These are phyloP conservation scores for Phytophthora fragariae DNA, from an alignment of 352 stramenopile genomes.

Conservation along the genomic window DNA sequence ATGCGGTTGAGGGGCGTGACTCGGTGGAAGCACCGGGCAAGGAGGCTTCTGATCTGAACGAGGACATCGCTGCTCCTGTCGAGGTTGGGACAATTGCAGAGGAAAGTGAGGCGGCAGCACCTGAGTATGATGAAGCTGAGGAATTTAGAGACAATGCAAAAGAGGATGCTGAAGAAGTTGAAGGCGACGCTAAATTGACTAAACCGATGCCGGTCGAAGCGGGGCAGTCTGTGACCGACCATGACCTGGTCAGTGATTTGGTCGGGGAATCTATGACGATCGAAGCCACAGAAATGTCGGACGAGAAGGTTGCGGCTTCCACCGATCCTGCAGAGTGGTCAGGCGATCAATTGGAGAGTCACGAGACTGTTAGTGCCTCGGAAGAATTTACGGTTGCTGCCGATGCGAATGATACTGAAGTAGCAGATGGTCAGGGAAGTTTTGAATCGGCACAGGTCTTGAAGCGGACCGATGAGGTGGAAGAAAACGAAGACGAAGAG, in stretches of 20 bases:
- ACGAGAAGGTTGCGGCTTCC: conserved; percentile 2
- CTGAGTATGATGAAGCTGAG: background rate
- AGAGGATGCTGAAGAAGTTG: conserved; percentile 8
- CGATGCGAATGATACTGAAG: too few species aligned
- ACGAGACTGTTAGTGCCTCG: background rate
- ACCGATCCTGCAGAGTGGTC: conserved; percentile 4
- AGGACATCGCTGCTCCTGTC: background rate
- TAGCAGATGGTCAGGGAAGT: background rate
- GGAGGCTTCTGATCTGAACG: background rate
- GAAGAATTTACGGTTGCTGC: background rate
- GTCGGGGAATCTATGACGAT: conserved; percentile 26
- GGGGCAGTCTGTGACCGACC: conserved; percentile 12
- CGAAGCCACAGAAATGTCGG: conserved; percentile 22
- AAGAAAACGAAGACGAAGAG: conserved; percentile 28
- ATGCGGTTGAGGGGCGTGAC: background rate
- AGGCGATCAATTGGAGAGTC: background rate
- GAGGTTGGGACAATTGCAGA: conserved; percentile 2
- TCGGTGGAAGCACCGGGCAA: too few species aligned
- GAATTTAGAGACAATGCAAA: background rate
- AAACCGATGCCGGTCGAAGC: conserved; percentile 3
- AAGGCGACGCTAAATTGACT: conserved; percentile 3
- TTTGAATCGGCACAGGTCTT: background rate
- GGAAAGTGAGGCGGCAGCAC: background rate
- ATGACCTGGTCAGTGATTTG: conserved; percentile 8
- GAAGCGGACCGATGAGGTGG: background rate